phyloP scores from a whole-genome alignment of 805 yeast species.

The Kockiozyma suomiensis region DNA sequence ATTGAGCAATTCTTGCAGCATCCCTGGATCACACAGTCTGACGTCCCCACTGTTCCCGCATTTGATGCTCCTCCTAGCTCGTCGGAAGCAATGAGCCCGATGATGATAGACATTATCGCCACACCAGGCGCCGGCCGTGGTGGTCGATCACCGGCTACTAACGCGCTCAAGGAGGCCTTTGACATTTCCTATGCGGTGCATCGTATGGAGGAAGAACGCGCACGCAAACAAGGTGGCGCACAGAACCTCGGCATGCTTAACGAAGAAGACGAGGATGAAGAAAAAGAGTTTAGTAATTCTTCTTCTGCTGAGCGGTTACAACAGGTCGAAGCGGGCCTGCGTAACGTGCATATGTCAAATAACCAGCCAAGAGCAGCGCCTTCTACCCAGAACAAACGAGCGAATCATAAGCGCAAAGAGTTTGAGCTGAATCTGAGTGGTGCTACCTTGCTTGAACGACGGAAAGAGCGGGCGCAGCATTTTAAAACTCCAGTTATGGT shows the following conservation, averaged over 20 bases:
- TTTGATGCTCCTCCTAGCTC: slow-evolving; percentile 27
- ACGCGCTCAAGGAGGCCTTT: slow-evolving; percentile 81
- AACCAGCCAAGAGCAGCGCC: background rate
- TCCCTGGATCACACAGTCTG: slow-evolving; percentile 64
- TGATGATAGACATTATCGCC: slow-evolving; percentile 31
- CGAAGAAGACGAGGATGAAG: slow-evolving; percentile 45
- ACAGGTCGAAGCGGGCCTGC: slow-evolving; percentile 33
- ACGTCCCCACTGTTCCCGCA: slow-evolving; percentile 38
- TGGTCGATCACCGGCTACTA: slow-evolving; percentile 59
- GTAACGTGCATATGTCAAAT: slow-evolving; percentile 30
- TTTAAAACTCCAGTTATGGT: slow-evolving; percentile 43
- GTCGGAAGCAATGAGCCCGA: slow-evolving; percentile 16
- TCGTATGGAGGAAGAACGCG: slow-evolving; percentile 69
- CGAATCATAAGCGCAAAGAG: slow-evolving; percentile 22
- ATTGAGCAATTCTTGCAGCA: slow-evolving; percentile 71
- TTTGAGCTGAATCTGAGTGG: slow-evolving; percentile 67
- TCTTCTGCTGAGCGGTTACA: slow-evolving; percentile 16
- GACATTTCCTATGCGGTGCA: slow-evolving; percentile 86
- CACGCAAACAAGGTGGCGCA: slow-evolving; percentile 39
- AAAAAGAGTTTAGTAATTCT: slow-evolving; percentile 32
- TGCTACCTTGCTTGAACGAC: slow-evolving; percentile 62
- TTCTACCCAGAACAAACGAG: background rate
- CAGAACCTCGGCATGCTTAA: slow-evolving; percentile 43
- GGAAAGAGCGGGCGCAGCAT: slow-evolving; percentile 40
- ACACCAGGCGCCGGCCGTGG: slow-evolving; percentile 27